phyloP scores from a whole-genome alignment of 768 basidiomycete genomes.

The Leccinum aurantiacum region DNA sequence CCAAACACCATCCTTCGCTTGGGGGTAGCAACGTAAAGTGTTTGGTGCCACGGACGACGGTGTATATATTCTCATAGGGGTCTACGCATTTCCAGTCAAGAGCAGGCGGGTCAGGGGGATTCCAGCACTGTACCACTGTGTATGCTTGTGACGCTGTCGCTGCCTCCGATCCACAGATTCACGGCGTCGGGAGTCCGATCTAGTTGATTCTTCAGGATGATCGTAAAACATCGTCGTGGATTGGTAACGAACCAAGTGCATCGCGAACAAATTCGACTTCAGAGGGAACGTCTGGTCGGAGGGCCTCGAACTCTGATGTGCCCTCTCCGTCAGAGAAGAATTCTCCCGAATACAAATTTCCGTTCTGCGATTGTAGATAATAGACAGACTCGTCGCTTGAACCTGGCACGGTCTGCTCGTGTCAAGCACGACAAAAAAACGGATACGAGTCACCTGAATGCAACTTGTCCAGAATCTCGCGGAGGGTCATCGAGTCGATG shows the following conservation, averaged over 20 bases:
- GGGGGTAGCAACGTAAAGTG: constrained; percentile 87
- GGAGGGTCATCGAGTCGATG: constrained; percentile 66
- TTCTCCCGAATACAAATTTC: constrained; percentile 66
- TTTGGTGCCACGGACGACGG: constrained; percentile 81
- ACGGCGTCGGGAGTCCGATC: constrained; percentile 80
- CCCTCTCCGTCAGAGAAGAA: constrained; percentile 39
- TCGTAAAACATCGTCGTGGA: background rate
- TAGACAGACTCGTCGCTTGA: constrained; percentile 38
- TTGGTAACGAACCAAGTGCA: constrained; percentile 61
- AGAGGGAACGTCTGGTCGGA: constrained; percentile 65
- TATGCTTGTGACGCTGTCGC: constrained; percentile 74
- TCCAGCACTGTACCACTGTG: constrained; percentile 64
- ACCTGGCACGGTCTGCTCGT: background rate
- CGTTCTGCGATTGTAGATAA: constrained; percentile 92
- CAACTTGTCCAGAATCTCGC: constrained; percentile 46
- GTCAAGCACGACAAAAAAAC: background rate
- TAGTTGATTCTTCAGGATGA: constrained; percentile 22
- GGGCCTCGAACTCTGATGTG: constrained; percentile 58
- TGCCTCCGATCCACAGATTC: constrained; percentile 89
- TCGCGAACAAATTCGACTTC: constrained; percentile 76
- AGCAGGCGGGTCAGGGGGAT: background rate
- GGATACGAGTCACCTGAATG: constrained; percentile 31
- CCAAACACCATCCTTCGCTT: constrained; percentile 80
- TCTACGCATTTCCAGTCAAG: constrained; percentile 40
- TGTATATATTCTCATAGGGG: constrained; percentile 94